Conservation (phyloP, 331 rosid species). For the Rosa hybrid region DNA sequence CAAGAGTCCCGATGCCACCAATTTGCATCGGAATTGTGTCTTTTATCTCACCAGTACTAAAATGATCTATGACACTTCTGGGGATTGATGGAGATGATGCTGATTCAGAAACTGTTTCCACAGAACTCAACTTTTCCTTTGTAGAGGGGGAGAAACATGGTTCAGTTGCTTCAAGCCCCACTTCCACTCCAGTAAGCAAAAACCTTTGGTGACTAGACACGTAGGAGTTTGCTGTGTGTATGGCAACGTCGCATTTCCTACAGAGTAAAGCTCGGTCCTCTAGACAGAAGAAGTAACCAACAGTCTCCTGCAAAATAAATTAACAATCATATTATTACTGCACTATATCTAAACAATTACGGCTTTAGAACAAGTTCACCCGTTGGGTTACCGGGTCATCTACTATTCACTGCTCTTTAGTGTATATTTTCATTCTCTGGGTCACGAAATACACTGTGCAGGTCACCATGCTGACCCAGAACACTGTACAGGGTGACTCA, state of each 20-base stretch:
- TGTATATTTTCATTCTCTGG: too few species aligned
- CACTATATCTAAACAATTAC: neutral
- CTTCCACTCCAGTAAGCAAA: conserved; percentile 37
- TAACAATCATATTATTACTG: too few species aligned
- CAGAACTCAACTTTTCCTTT: conserved; percentile 1
- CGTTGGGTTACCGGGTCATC: too few species aligned
- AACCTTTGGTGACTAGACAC: conserved; percentile 34
- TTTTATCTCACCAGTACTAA: neutral
- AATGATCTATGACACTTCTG: neutral
- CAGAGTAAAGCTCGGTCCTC: conserved; percentile 82
- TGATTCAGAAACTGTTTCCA: neutral
- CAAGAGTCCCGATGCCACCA: neutral
- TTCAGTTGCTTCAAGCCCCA: conserved; percentile 32
- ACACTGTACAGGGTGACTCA: too few species aligned
- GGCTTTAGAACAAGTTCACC: too few species aligned
- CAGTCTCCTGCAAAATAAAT: conserved; percentile 46
- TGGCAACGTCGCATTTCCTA: conserved; percentile 48
- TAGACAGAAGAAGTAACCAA: conserved; percentile 81
- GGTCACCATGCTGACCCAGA: too few species aligned
- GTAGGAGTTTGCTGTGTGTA: conserved; percentile 35
- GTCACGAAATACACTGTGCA: too few species aligned
- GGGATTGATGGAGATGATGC: neutral
- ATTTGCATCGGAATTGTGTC: neutral
- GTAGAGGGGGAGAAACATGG: neutral
- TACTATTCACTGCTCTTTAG: too few species aligned